Conservation (phyloP, 2,329 filamentous ascomycete species). For the Penicillium freii region DNA sequence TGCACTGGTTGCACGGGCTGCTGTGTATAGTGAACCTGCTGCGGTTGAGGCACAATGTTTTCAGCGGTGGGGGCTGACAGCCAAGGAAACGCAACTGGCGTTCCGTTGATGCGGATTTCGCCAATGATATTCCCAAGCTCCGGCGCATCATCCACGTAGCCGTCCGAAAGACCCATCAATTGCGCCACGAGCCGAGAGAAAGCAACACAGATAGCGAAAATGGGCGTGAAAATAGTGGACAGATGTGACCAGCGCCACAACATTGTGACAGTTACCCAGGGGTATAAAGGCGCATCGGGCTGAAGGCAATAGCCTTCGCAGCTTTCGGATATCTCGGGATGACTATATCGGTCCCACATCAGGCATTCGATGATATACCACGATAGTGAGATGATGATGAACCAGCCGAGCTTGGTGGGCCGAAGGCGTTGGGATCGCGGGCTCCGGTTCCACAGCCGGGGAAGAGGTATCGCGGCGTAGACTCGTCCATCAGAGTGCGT, state of each 20-base stretch:
- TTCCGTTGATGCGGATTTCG: conserved; percentile 33
- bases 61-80: conserved; percentile 16
- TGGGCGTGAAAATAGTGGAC: conserved; percentile 29
- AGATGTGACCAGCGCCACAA: conserved; percentile 49
- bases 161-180: conserved; percentile 43
- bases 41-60: conserved; percentile 11
- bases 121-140: conserved; percentile 28
- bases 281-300: conserved; percentile 53
- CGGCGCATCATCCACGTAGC: conserved; percentile 38
- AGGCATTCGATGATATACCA: conserved; percentile 53
- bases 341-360: conserved; percentile 53
- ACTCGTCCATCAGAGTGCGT: conserved; percentile 27
- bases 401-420: conserved; percentile 41
- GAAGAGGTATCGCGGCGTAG: conserved; percentile 36
- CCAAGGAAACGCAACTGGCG: conserved; percentile 23
- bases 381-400: conserved; percentile 40
- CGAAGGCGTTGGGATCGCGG: conserved; percentile 30
- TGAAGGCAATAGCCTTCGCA: conserved; percentile 53
- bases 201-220: conserved; percentile 33
- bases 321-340: conserved; percentile 47
- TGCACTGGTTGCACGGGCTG: conserved; percentile 5
- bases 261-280: conserved; percentile 57
- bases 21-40: conserved; percentile 1
- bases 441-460: conserved; percentile 37
- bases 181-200: conserved; percentile 34